These are phyloP conservation scores for Porodaedalea pini DNA, from an alignment of 1,284 basidiomycete genomes.

Conservation along the genomic window DNA sequence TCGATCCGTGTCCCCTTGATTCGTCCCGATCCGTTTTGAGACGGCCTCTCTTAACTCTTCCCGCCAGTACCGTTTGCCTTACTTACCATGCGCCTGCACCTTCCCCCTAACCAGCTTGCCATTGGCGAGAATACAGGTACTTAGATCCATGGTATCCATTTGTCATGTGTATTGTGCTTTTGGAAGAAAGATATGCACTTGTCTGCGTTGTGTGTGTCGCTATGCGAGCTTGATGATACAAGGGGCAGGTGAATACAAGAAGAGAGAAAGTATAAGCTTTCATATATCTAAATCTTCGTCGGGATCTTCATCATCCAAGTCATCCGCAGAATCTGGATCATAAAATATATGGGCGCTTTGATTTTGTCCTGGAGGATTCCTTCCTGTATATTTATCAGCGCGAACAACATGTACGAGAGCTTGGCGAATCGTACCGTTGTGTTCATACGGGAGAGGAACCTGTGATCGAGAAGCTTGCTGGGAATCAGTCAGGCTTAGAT, in stretches of 20 bases:
- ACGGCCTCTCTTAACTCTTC: neutral
- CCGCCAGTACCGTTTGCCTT: neutral
- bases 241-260: neutral
- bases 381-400: slow-evolving; percentile 10
- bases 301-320: slow-evolving; percentile 86
- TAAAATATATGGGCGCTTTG: slow-evolving; percentile 51
- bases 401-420: neutral
- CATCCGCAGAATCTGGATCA: slow-evolving; percentile 84
- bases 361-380: slow-evolving; percentile 6
- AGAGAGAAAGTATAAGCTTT: slow-evolving; percentile 8
- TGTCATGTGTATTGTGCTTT: neutral
- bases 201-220: too few relatives aligned
- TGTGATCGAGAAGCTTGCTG: slow-evolving; percentile 76
- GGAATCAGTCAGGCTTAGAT: slow-evolving; percentile 78
- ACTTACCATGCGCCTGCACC: neutral
- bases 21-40: neutral
- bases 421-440: slow-evolving; percentile 53
- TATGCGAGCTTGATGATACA: neutral
- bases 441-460: slow-evolving; percentile 84
- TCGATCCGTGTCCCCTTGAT: neutral
- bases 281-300: slow-evolving; percentile 85
- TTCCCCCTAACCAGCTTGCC: neutral
- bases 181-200: neutral
- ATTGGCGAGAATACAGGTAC: neutral
- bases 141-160: slow-evolving; percentile 8